A percentile compares a stretch with the other conserved stretches of the same genome.
phyloP scores from a whole-genome alignment of 2,329 filamentous ascomycete species.

The Bipolaris zeicola region DNA sequence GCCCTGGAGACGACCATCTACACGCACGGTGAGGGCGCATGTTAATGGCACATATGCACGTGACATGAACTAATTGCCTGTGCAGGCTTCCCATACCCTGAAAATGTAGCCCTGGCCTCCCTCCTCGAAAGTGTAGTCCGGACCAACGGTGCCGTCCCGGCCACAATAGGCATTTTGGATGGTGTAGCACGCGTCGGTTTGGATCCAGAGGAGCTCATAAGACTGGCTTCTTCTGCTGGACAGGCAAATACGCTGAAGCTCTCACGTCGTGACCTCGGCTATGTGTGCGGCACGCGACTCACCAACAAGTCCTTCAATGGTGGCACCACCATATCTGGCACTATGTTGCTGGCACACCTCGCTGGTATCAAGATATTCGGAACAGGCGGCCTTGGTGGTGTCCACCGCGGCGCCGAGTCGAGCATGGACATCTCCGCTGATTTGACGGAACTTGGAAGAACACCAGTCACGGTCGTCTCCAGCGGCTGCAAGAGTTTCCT shows the following conservation, averaged over 20 bases:
- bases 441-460: slow-evolving; percentile 89
- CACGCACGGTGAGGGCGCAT: slow-evolving; percentile 71
- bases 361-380: slow-evolving; percentile 93
- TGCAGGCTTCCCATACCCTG: slow-evolving; percentile 70
- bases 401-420: slow-evolving; percentile 84
- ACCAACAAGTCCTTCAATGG: slow-evolving; percentile 75
- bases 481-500: slow-evolving; percentile 96
- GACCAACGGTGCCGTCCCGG: slow-evolving; percentile 76
- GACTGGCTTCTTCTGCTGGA: slow-evolving; percentile 69
- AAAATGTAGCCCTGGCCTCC: slow-evolving; percentile 76
- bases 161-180: slow-evolving; percentile 86
- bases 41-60: background rate
- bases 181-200: slow-evolving; percentile 84
- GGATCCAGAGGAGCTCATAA: slow-evolving; percentile 70
- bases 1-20: slow-evolving; percentile 97
- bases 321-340: slow-evolving; percentile 91
- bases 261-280: slow-evolving; percentile 84
- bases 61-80: slow-evolving; percentile 11
- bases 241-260: slow-evolving; percentile 76
- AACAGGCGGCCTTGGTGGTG: slow-evolving; percentile 91
- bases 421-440: slow-evolving; percentile 96
- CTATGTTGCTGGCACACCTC: slow-evolving; percentile 84
- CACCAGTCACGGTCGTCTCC: slow-evolving; percentile 83
- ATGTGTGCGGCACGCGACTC: slow-evolving; percentile 74
- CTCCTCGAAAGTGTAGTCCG: slow-evolving; percentile 83